Evolutionary conservation across 139 green algal species (phyloP), one percentile per base, ranked within the genome.

Genomic region (Chlorella sp.): DNA sequence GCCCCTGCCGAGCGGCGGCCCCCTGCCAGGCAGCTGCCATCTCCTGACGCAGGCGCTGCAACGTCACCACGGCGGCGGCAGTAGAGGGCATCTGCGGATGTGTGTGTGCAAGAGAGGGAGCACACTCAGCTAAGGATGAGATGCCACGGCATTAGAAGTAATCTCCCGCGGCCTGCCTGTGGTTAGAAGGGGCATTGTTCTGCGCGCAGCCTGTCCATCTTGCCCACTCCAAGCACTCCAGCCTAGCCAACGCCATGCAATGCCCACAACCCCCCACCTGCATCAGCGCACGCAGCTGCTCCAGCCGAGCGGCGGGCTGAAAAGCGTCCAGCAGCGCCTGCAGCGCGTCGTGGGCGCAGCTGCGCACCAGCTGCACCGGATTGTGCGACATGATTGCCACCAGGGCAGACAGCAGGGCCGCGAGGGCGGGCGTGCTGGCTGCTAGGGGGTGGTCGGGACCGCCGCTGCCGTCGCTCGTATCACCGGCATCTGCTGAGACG

Each of bases 21-120:
- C 23, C 32, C 41, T 9, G 51, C 65, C 80, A 85, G 76, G 62
- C 84, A 11, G 63, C 41, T 26, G 84, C 75, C 69, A 88, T 71
- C 57, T 88, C 84, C 57, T 84, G 78, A 2, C 84, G 84, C 74
- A 88, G 56, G 11, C 84, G 78, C 75, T 88, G 84, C 39, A 88
- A n/a, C 2, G 68, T 64, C 41, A 88, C 69, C 4, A 82, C 73
- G 4, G 62, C n/a, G 30, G 82, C 72, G 11, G 72, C 72, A 12
- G 36, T 76, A 30, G 72, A 76, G 13, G 72, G 69, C 44, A 75
- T 57, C 82, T 87, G 71, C 72, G 63, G 11, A 13, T 25, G 26
- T 17, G 6, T 26, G 41, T 11, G 5, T 3, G 12, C 28, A 41
- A 23, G n/a, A n/a, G n/a, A n/a, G n/a, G n/a, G n/a, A n/a, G n/a